Evolutionary conservation across 192 early-diverging fungal species (phyloP).

Genomic region (Anaeromyces robustus): DNA sequence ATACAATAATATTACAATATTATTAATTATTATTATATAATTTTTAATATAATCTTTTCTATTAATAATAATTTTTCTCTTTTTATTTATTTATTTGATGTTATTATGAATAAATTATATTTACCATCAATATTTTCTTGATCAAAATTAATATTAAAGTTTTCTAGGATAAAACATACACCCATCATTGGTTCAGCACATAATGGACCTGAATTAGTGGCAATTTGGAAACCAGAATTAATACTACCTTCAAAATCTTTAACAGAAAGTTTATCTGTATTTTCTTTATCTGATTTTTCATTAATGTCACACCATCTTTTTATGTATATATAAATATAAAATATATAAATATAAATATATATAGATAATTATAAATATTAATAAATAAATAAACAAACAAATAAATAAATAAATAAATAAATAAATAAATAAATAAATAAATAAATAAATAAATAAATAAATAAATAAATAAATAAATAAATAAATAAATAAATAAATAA

Average conservation of each 20-base stretch:
- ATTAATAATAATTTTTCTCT: neutral
- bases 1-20: too few relatives aligned
- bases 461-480: too few relatives aligned
- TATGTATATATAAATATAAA: neutral
- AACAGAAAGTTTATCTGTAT: constrained; percentile 13
- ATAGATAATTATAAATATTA: too few relatives aligned
- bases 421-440: too few relatives aligned
- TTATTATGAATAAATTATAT: constrained; percentile 4
- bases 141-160: constrained; percentile 21
- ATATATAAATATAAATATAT: too few relatives aligned
- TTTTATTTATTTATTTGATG: too few relatives aligned
- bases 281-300: neutral
- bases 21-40: constrained; percentile 7
- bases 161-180: constrained; percentile 60
- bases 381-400: too few relatives aligned
- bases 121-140: neutral
- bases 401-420: too few relatives aligned
- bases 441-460: too few relatives aligned
- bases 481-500: too few relatives aligned
- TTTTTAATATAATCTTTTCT: constrained; percentile 11
- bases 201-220: constrained; percentile 73
- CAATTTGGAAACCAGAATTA: constrained; percentile 83
- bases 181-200: constrained; percentile 89
- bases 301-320: neutral
- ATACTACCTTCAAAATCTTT: constrained; percentile 65